A percentile compares a stretch with the other conserved stretches of the same genome.
phyloP scores from a whole-genome alignment of 345 rosid species.

The Cardamine chenopodiifolia region DNA sequence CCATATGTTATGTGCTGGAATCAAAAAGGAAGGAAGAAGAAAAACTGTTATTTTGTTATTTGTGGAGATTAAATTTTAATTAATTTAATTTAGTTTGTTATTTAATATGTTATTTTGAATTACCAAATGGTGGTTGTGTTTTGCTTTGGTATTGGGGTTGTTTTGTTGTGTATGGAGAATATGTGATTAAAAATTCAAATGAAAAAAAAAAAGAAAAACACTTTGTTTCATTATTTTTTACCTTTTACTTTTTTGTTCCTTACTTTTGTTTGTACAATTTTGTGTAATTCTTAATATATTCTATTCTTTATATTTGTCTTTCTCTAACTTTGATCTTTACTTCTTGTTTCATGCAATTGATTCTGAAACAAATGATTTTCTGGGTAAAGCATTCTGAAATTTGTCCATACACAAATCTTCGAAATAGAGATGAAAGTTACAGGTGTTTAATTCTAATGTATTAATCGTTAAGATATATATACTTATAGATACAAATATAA shows the following conservation, averaged over 20 bases:
- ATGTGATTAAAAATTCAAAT: constrained; percentile 37
- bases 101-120: constrained; percentile 40
- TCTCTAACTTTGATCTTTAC: no score
- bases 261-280: constrained; percentile 3
- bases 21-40: constrained; percentile 7
- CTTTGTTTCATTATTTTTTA: constrained; percentile 31
- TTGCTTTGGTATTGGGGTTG: constrained; percentile 27
- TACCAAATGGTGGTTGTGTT: constrained; percentile 31
- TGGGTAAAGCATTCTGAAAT: not conserved
- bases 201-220: constrained; percentile 16
- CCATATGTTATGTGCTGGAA: constrained; percentile 1
- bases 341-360: no score
- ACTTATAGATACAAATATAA: not conserved
- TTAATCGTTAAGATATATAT: no score
- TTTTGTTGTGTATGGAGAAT: constrained; percentile 31
- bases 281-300: constrained; percentile 26
- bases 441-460: not conserved
- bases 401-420: not conserved
- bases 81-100: constrained; percentile 34
- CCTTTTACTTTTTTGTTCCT: constrained; percentile 16
- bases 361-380: not conserved
- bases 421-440: constrained; percentile 1
- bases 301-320: no score
- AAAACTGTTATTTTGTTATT: constrained; percentile 17
- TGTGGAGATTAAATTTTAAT: constrained; percentile 10